These are phyloP conservation scores for Neotropicomus parvogracilis DNA, from an alignment of 1,284 basidiomycete species.

Conservation along the genomic window DNA sequence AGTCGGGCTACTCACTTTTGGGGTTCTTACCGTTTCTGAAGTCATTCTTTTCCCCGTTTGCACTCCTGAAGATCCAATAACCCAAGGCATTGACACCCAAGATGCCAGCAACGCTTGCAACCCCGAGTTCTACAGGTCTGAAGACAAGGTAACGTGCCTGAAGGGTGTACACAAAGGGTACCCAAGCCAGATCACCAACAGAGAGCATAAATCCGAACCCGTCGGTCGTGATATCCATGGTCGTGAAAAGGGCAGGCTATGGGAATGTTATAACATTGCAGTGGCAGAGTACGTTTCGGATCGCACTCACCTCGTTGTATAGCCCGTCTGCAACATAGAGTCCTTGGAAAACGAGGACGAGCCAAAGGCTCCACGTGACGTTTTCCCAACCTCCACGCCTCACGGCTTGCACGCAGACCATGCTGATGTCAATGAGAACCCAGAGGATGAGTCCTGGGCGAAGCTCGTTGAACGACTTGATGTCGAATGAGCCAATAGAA, in stretches of 20 bases:
- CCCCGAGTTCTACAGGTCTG: conserved; percentile 77
- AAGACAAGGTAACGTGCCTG: conserved; percentile 95
- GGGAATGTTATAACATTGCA: background rate
- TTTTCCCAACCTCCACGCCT: conserved; percentile 63
- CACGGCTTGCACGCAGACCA: conserved; percentile 87
- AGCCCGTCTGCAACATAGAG: conserved; percentile 87
- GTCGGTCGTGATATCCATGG: conserved; percentile 98
- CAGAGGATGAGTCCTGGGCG: conserved; percentile 96
- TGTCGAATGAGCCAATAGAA: conserved; percentile 81
- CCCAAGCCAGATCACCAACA: conserved; percentile 91
- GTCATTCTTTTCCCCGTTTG: conserved; percentile 94
- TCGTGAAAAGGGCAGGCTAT: conserved; percentile 83
- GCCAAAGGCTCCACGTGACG: conserved; percentile 89
- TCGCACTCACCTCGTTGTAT: conserved; percentile 75
- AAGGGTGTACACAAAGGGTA: conserved; percentile 92
- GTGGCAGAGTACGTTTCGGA: background rate
- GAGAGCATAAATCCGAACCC: conserved; percentile 99
- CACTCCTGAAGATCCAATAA: conserved; percentile 87
- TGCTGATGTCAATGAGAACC: conserved; percentile 88
- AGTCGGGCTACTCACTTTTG: conserved; percentile 55
- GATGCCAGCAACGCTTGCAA: conserved; percentile 57
- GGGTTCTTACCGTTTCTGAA: conserved; percentile 94
- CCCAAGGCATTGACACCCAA: conserved; percentile 71
- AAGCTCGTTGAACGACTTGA: conserved; percentile 97
- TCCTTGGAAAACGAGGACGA: conserved; percentile 83